Evolutionary conservation across 306 rosid species (phyloP).

Genomic region (Psophocarpus tetragonolobus): DNA sequence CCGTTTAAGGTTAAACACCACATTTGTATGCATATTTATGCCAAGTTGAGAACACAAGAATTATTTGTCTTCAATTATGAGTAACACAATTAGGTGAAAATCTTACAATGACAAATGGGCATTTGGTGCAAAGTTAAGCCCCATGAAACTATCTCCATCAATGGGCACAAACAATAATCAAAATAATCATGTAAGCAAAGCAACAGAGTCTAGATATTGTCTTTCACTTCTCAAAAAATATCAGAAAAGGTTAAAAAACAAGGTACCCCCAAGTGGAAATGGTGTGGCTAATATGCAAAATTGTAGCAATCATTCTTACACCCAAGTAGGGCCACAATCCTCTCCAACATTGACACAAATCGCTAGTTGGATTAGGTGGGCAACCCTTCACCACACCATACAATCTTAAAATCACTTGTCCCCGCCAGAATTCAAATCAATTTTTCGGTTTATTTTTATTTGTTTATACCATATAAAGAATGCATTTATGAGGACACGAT

Average conservation of each 20-base stretch:
- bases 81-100: conserved; percentile 1
- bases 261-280: not conserved
- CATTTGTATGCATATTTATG: not conserved
- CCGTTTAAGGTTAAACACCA: not conserved
- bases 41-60: not conserved
- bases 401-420: conserved; percentile 33
- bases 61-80: not conserved
- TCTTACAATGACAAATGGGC: not conserved
- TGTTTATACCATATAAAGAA: not conserved
- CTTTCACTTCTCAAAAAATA: not conserved
- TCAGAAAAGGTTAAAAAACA: not conserved
- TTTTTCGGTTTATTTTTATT: not conserved
- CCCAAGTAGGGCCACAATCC: conserved; percentile 31
- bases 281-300: conserved; percentile 40
- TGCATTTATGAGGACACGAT: conserved; percentile 11
- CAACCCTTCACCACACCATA: conserved; percentile 51
- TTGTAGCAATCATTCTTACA: conserved; percentile 26
- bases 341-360: conserved; percentile 27
- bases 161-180: not conserved
- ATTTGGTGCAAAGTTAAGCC: not conserved
- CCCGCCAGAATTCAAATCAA: conserved; percentile 73
- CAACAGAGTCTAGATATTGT: conserved; percentile 17
- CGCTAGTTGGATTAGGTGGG: conserved; percentile 67
- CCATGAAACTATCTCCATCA: not conserved
- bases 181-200: not conserved